Evolutionary conservation across 176 grass and related monocot species (phyloP), one percentile per base, ranked within the genome.

Genomic region (Bonia amplexicaulis): DNA sequence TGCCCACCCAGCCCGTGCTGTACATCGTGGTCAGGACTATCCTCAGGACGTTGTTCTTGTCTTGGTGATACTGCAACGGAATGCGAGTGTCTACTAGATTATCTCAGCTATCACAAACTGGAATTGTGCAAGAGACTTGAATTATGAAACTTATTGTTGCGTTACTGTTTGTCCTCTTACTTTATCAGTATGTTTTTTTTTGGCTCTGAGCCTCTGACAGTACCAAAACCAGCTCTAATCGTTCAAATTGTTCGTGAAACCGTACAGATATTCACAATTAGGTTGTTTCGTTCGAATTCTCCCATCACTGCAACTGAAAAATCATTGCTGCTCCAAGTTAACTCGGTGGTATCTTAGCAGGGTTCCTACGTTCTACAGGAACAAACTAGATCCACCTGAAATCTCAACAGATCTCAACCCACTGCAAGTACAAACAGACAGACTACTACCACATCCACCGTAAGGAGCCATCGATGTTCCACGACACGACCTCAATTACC

Each of bases 1-100:
- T 95, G 31, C 96, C 96, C 6, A 98, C 93, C 96, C 96, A 98
- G n/a, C 96, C 96, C 46, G 89, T 92, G 68, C 93, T 82, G 80
- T 98, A 98, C 77, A 88, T 73, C 12, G 91, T 87, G 7, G 96
- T 89, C 42, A 95, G 62, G 12, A 98, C 91, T 9, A 98, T 71
- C 6, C 93, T 74, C 45, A 95, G 87, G 31, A 91, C 93, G 86
- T 98, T 91, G 77, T 95, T 83, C 87, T 95, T 90, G 91, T 87
- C 91, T 80, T 93, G 93, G 14, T 82, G 79, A 25, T 88, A 98
- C 96, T 98, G 93, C 84, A 90, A 16, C 6, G 20, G 51, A 66
- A 66, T 77, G 31, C 1, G 22, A 3, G 22, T 49, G 1, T 22
- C 3, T 9, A 6, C 11, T 67, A 2, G 26, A 16, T n/a, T 2